Percentiles rank a stretch among this genome's conserved stretches.
These are phyloP conservation scores for Neohortaea acidophila DNA, from an alignment of 495 filamentous ascomycete genomes.

Conservation along the genomic window DNA sequence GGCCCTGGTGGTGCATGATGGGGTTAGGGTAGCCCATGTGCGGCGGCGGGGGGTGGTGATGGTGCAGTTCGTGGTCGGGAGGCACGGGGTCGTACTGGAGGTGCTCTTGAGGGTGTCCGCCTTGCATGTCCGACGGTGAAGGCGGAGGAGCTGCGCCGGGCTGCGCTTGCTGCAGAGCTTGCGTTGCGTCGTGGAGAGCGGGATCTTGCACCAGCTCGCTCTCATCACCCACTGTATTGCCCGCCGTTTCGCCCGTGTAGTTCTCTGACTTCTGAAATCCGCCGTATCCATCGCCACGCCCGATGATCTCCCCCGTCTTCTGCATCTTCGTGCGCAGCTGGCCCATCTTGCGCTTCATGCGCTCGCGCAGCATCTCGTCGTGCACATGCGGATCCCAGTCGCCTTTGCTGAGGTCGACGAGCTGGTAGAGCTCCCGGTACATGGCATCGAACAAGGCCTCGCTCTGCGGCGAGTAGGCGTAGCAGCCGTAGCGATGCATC, in stretches of 20 bases:
- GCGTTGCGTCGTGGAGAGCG: background rate
- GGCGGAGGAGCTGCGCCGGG: background rate
- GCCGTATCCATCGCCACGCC: slow-evolving; percentile 7
- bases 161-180: slow-evolving; percentile 7
- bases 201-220: slow-evolving; percentile 9
- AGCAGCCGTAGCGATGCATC: slow-evolving; percentile 17
- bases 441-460: slow-evolving; percentile 6
- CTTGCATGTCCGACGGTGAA: background rate
- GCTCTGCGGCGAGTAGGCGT: slow-evolving; percentile 9
- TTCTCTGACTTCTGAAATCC: slow-evolving; percentile 10
- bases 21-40: background rate
- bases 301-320: slow-evolving; percentile 17
- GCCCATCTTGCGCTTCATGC: slow-evolving; percentile 19
- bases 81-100: slow-evolving; percentile 6
- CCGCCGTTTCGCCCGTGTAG: slow-evolving; percentile 15
- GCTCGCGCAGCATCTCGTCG: slow-evolving; percentile 17
- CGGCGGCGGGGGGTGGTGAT: background rate
- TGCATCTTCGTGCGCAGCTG: slow-evolving; percentile 17
- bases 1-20: slow-evolving; percentile 1
- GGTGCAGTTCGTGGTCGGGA: slow-evolving; percentile 4
- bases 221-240: slow-evolving; percentile 8
- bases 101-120: background rate
- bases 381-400: slow-evolving; percentile 14
- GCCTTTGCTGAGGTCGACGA: slow-evolving; percentile 16
- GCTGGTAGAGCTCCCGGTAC: slow-evolving; percentile 13